Evolutionary conservation across 2,329 filamentous ascomycete genomes (phyloP), one percentile per base, ranked within the genome.

Genomic region (Neonectria magnoliae): DNA sequence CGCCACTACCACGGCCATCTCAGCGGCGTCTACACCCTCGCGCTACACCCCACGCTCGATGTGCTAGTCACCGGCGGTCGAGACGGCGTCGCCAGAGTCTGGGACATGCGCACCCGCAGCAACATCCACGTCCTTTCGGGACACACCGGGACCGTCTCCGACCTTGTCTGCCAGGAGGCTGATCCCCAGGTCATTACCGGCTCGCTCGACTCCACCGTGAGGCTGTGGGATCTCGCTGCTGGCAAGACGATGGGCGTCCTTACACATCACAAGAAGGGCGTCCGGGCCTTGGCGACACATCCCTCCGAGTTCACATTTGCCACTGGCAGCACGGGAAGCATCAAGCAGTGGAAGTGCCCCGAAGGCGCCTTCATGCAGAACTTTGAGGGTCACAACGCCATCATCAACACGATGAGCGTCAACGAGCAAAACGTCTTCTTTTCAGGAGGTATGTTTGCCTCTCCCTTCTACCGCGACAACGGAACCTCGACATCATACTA

Each of bases 341-440:
- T 99, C 81, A 99, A 99, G 84, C 96, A 99, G 81, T 99, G 96
- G 95, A 98, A 98, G 79, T 98, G 94, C 71, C 97, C 97, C 1
- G 94, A 98, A 77, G 97, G 95, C 41, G 93, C 93, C 16, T 98
- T 99, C 77, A 99, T 99, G 96, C 94, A 98, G 79, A 98, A 98
- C 77, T 98, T 98, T 75, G 93, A 97, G 47, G 95, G 95, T 5
- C 95, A 98, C 76, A 98, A 98, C 75, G 89, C 93, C 65, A 97
- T 99, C 77, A 95, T 99, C 82, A 99, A 99, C 81, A 94, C 94
- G 0, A 82, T 99, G 50, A 88, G 93, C 47, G 94, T 96, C 33
- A 99, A 99, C 78, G 93, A 97, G 74, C 93, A 98, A 77, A 96
- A 98, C 73, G 93, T 98, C 16, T 81, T 99, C 64, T 98, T 99